Conservation (phyloP, 2,329 filamentous ascomycete genomes). For the Pyricularia grisea region DNA sequence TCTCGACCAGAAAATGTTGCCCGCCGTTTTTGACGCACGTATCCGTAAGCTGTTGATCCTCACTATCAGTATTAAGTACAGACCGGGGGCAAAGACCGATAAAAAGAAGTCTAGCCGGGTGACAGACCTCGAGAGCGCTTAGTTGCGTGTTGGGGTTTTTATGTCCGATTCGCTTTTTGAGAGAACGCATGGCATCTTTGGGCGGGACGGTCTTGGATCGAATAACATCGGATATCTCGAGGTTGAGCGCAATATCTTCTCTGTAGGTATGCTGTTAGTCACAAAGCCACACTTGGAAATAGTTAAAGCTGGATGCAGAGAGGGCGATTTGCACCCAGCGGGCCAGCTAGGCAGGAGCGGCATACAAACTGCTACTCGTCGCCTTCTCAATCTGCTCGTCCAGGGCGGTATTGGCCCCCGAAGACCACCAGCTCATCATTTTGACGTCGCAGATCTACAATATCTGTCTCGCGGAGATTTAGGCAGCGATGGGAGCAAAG, state of each 20-base stretch:
- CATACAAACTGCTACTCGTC: slow-evolving; percentile 83
- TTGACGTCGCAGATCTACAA: slow-evolving; percentile 16
- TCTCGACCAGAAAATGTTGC: slow-evolving; percentile 87
- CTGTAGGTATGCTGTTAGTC: slow-evolving; percentile 30
- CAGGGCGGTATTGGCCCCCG: slow-evolving; percentile 78
- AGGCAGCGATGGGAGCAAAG: neutral
- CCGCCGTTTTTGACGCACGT: slow-evolving; percentile 99
- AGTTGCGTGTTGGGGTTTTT: slow-evolving; percentile 97
- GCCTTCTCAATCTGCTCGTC: slow-evolving; percentile 97
- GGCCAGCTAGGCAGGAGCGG: neutral
- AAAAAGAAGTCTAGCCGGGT: neutral
- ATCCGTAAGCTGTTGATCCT: slow-evolving; percentile 63
- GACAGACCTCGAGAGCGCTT: slow-evolving; percentile 74
- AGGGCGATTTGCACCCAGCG: neutral
- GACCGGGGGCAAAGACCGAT: neutral
- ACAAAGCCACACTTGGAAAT: neutral
- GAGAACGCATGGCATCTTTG: slow-evolving; percentile 93
- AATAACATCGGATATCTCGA: slow-evolving; percentile 97
- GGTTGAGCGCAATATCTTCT: slow-evolving; percentile 92
- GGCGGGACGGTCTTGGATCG: slow-evolving; percentile 95
- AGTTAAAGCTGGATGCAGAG: slow-evolving; percentile 1
- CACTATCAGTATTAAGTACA: neutral
- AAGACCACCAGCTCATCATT: slow-evolving; percentile 95
- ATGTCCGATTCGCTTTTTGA: slow-evolving; percentile 90
- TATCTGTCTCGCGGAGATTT: neutral